Conservation (phyloP, 176 grass and related monocot species). For the Paspalum notatum region DNA sequence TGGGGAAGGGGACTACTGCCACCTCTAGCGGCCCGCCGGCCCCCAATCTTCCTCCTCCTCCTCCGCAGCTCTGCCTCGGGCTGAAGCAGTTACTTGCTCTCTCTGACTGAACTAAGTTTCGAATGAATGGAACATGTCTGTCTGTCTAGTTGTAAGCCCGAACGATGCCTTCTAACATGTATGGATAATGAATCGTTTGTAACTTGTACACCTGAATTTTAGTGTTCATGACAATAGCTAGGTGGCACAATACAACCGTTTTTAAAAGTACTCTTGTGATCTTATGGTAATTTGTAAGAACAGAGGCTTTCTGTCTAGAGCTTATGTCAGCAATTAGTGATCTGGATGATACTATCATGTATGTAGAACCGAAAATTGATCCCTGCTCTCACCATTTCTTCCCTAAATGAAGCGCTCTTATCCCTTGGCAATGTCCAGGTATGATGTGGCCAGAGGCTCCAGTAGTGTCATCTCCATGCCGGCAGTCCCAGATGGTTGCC, state of each 20-base stretch:
- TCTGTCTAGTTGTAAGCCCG: background rate
- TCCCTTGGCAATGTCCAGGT: slow-evolving; percentile 51
- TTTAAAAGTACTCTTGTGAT: background rate
- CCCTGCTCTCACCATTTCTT: background rate
- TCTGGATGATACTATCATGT: background rate
- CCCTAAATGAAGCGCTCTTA: slow-evolving; percentile 2
- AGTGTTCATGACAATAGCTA: background rate
- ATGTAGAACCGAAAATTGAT: background rate
- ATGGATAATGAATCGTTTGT: background rate
- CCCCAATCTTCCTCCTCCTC: background rate
- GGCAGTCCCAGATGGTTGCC: slow-evolving; percentile 60
- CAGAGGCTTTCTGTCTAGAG: background rate
- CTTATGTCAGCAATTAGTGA: too few relatives aligned
- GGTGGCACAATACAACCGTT: background rate
- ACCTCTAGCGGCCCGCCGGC: background rate
- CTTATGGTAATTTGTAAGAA: background rate
- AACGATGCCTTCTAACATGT: background rate
- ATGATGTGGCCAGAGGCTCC: slow-evolving; percentile 61
- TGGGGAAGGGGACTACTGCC: background rate
- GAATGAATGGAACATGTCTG: background rate
- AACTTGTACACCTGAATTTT: background rate
- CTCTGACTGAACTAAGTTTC: background rate
- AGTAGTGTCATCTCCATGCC: slow-evolving; percentile 20
- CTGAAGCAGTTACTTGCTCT: background rate
- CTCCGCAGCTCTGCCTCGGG: background rate